Conservation (phyloP, 345 rosid species). For the Citrus mangshanensis region DNA sequence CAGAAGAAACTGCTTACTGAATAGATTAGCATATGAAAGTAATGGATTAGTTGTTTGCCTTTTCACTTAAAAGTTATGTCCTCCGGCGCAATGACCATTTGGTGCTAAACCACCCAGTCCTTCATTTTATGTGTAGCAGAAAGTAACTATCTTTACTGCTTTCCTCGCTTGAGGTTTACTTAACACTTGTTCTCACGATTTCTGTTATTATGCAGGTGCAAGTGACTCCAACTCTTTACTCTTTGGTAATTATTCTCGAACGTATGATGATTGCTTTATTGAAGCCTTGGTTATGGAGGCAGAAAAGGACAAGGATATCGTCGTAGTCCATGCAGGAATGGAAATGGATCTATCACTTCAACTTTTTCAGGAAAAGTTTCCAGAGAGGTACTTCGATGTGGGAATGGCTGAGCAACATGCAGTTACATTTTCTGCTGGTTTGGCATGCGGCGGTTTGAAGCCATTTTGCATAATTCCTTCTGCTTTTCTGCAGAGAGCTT, state of each 20-base stretch:
- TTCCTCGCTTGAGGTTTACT: background rate
- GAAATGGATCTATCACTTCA: slow-evolving; percentile 65
- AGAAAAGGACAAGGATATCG: slow-evolving; percentile 79
- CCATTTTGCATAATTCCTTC: slow-evolving; percentile 93
- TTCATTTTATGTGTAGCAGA: background rate
- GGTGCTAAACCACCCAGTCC: slow-evolving; percentile 10
- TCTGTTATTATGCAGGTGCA: slow-evolving; percentile 34
- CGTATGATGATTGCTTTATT: slow-evolving; percentile 79
- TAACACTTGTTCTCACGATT: background rate
- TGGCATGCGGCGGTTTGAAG: slow-evolving; percentile 86
- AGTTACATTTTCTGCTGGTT: slow-evolving; percentile 95
- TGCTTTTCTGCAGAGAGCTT: slow-evolving; percentile 86
- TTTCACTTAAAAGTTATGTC: slow-evolving; percentile 4
- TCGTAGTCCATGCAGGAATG: slow-evolving; percentile 82
- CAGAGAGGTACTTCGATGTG: slow-evolving; percentile 72
- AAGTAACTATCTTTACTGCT: background rate
- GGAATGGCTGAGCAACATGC: slow-evolving; percentile 98
- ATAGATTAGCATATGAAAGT: background rate
- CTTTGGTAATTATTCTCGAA: slow-evolving; percentile 36
- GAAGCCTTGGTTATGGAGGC: slow-evolving; percentile 77
- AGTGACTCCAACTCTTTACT: slow-evolving; percentile 16
- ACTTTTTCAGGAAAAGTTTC: slow-evolving; percentile 64
- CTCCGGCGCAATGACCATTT: background rate
- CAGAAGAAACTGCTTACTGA: background rate
- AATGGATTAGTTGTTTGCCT: background rate